These are phyloP conservation scores for Tillandsia fasciculata DNA, from an alignment of 176 grass and related monocot species.

Conservation along the genomic window DNA sequence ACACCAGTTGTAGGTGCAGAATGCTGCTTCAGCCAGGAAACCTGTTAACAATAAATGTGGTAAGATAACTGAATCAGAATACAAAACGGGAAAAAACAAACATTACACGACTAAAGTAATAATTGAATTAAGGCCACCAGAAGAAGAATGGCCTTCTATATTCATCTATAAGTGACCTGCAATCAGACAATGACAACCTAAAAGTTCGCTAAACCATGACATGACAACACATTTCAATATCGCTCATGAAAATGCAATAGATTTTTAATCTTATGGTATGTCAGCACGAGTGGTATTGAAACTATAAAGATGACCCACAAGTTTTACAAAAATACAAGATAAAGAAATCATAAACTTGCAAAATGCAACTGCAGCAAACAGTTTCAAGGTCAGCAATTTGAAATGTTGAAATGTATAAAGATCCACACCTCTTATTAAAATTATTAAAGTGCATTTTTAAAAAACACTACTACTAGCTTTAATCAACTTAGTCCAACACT, in stretches of 20 bases:
- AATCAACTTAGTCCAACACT: too few relatives aligned
- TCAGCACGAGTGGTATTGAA: background rate
- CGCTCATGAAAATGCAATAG: background rate
- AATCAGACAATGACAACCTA: background rate
- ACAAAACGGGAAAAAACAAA: slow-evolving; percentile 1
- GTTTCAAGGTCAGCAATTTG: background rate
- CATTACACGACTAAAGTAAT: background rate
- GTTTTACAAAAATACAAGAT: too few relatives aligned
- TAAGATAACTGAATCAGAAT: background rate
- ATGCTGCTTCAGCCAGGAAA: slow-evolving; percentile 97
- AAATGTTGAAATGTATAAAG: background rate
- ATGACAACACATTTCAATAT: too few relatives aligned
- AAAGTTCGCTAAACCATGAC: too few relatives aligned
- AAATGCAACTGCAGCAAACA: background rate
- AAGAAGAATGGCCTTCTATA: background rate
- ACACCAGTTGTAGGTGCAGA: slow-evolving; percentile 90
- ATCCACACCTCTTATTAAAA: background rate
- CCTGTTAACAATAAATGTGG: slow-evolving; percentile 25
- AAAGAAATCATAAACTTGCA: background rate
- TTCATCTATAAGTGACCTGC: background rate
- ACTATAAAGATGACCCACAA: background rate
- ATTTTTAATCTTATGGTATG: background rate
- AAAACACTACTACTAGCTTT: background rate
- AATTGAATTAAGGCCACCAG: background rate
- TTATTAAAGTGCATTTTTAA: background rate